Conservation (phyloP, 129 eudicot species). For the Mikania micrantha region DNA sequence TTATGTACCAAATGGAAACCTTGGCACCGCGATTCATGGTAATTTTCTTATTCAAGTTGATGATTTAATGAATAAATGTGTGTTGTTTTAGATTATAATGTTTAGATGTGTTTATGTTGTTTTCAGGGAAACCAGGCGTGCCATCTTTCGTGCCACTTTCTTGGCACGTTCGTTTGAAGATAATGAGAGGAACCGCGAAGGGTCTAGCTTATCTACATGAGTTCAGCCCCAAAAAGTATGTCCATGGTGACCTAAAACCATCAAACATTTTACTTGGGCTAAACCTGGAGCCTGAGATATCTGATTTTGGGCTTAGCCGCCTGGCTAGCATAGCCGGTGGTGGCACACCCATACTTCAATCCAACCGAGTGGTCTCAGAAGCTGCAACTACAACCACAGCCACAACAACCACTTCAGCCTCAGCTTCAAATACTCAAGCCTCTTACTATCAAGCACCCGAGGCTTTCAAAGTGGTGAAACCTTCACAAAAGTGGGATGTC, state of each 20-base stretch:
- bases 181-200: conserved; percentile 83
- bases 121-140: conserved; percentile 72
- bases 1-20: conserved; percentile 73
- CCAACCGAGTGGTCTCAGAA: conserved; percentile 57
- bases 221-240: conserved; percentile 89
- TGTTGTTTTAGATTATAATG: background rate
- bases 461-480: conserved; percentile 79
- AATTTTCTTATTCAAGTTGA: conserved; percentile 2
- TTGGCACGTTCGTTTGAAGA: conserved; percentile 59
- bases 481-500: conserved; percentile 96
- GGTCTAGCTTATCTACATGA: conserved; percentile 86
- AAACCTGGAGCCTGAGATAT: conserved; percentile 72
- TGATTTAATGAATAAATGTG: background rate
- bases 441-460: conserved; percentile 90
- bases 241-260: conserved; percentile 92
- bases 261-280: conserved; percentile 69
- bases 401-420: conserved; percentile 21
- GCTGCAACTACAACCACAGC: conserved; percentile 16
- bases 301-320: conserved; percentile 84
- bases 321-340: conserved; percentile 94
- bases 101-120: background rate
- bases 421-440: conserved; percentile 14
- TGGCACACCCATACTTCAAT: conserved; percentile 53
- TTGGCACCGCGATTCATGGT: conserved; percentile 83
- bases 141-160: conserved; percentile 70